Evolutionary conservation across 1,139 yeast genomes (phyloP).

Genomic region (Hyphopichia burtonii): DNA sequence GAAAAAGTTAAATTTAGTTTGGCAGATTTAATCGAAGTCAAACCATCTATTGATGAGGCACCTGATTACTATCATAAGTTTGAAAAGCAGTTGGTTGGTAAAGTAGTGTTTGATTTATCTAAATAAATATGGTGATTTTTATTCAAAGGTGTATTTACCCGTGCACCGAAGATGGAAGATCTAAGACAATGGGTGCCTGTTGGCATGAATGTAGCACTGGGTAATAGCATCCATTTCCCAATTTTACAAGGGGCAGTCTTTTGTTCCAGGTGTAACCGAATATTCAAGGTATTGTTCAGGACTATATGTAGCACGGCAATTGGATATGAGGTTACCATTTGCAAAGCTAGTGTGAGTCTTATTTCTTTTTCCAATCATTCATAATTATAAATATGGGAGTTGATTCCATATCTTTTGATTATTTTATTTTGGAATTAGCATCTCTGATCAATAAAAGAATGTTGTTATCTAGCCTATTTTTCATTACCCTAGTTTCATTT

Average conservation of each 20-base stretch:
- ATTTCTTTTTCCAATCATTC: neutral
- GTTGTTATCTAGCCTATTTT: neutral
- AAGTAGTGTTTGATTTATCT: constrained; percentile 48
- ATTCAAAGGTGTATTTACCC: no score
- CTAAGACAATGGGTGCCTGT: neutral
- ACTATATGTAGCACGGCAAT: neutral
- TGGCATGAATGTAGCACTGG: neutral
- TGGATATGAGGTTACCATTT: neutral
- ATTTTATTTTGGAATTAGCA: no score
- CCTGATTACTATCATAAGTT: constrained; percentile 49
- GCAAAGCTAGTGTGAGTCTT: neutral
- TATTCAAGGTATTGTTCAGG: neutral
- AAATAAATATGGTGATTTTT: constrained; percentile 4
- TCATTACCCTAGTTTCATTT: neutral
- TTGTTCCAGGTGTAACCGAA: neutral
- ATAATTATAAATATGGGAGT: neutral
- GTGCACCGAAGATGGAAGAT: neutral
- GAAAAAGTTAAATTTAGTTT: constrained; percentile 44
- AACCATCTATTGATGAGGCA: constrained; percentile 44
- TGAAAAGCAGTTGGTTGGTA: constrained; percentile 54
- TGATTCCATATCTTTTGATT: no score
- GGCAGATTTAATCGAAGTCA: constrained; percentile 47
- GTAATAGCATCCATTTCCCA: neutral
- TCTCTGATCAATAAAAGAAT: no score
- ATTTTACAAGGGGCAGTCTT: neutral